Evolutionary conservation across 1,284 basidiomycete species (phyloP).

Genomic region (Malassezia caprae): DNA sequence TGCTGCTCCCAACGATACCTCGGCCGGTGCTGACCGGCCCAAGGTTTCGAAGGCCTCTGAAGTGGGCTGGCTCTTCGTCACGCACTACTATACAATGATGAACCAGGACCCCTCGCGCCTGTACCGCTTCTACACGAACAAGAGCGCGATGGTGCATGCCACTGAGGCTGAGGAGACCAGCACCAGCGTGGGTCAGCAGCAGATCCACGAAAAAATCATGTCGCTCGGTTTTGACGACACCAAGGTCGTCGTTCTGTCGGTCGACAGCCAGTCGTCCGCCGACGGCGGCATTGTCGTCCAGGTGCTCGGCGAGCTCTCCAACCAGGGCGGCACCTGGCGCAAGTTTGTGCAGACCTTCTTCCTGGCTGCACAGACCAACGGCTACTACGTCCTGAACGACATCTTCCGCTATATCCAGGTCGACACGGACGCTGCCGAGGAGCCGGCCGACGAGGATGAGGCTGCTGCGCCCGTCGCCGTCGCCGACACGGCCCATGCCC

Average conservation of each 20-base stretch:
- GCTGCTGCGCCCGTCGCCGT: slow-evolving; percentile 15
- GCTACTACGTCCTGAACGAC: slow-evolving; percentile 99
- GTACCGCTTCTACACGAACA: slow-evolving; percentile 98
- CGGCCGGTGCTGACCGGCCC: not conserved
- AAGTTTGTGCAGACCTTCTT: slow-evolving; percentile 99
- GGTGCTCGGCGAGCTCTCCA: slow-evolving; percentile 95
- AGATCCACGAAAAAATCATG: slow-evolving; percentile 92
- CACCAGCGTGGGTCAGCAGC: slow-evolving; percentile 83
- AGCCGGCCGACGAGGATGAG: slow-evolving; percentile 22
- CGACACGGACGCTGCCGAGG: slow-evolving; percentile 20
- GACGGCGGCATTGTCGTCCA: slow-evolving; percentile 95
- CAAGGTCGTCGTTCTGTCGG: slow-evolving; percentile 76
- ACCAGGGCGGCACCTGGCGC: slow-evolving; percentile 71
- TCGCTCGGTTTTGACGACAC: slow-evolving; percentile 87
- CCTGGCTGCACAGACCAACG: slow-evolving; percentile 96
- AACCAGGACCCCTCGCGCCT: slow-evolving; percentile 93
- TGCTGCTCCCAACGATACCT: slow-evolving; percentile 4
- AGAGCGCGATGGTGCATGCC: slow-evolving; percentile 79
- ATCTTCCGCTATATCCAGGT: slow-evolving; percentile 99
- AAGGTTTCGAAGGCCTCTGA: slow-evolving; percentile 31
- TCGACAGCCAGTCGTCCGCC: slow-evolving; percentile 61
- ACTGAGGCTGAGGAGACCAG: slow-evolving; percentile 62
- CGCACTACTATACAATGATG: slow-evolving; percentile 65
- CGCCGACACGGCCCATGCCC: slow-evolving; percentile 20
- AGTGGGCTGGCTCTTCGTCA: slow-evolving; percentile 49